Evolutionary conservation across 1,284 basidiomycete genomes (phyloP).

Genomic region (Rhodofomes roseus): DNA sequence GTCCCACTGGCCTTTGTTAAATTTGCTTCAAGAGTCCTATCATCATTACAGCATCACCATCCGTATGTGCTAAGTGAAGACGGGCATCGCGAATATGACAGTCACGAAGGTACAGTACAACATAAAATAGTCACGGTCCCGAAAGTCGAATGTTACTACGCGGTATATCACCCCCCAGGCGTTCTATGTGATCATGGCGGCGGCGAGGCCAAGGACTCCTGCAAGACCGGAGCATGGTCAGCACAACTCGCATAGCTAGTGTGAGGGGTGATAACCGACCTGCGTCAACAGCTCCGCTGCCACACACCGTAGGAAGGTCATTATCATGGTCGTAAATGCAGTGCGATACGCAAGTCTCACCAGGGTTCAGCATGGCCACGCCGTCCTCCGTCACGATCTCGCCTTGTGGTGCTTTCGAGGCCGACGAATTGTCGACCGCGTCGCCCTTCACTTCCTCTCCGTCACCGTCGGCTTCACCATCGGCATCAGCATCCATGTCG

Average conservation of each 20-base stretch:
- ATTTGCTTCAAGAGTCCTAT: neutral
- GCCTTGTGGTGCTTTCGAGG: conserved; percentile 28
- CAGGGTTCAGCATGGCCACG: conserved; percentile 64
- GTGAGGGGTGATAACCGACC: conserved; percentile 31
- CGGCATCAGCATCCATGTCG: conserved; percentile 10
- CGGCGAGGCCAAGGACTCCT: conserved; percentile 63
- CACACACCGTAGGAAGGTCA: conserved; percentile 1
- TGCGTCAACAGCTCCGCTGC: conserved; percentile 61
- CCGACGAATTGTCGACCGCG: neutral
- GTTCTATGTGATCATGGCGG: conserved; percentile 40
- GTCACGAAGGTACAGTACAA: neutral
- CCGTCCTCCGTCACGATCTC: conserved; percentile 58
- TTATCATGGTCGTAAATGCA: neutral
- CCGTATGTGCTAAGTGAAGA: neutral
- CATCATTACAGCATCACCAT: neutral
- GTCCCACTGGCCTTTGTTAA: neutral
- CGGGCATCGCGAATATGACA: neutral
- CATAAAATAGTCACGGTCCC: neutral
- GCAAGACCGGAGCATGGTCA: conserved; percentile 7
- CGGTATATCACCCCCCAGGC: neutral
- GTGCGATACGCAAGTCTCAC: conserved; percentile 30
- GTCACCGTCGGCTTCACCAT: conserved; percentile 11
- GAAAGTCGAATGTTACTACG: neutral
- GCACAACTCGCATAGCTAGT: conserved; percentile 2
- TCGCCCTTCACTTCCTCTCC: conserved; percentile 1